Base-by-base conservation (phyloP, 768 basidiomycete genomes). In the Mycena filopes region DNA sequence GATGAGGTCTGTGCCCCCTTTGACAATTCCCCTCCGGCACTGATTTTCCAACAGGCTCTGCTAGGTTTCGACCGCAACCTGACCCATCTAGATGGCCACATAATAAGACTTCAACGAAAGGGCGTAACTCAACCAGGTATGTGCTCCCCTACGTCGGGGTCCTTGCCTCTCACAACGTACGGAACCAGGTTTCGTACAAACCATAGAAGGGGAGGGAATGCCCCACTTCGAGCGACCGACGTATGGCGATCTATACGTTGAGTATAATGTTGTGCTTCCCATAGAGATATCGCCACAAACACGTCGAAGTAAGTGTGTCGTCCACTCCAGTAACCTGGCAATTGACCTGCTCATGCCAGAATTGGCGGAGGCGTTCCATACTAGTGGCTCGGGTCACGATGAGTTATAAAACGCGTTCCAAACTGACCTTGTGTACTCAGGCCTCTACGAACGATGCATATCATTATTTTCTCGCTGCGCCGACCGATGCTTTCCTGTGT, bases 61-160 rank as follows among this genome's bases (percentile, higher is more conserved):
- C 83, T 99, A 26, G 98, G 98, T n/a, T 98, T 99, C 79, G 86
- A 95, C 73, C 89, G 89, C 42, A 95, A 95, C 72, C 77, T 99
- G 58, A 95, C 92, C 4, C 96, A 96, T 78, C 83, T 99, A 63
- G 98, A 98, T 72, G 97, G 95, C 6, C 92, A 92, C 73, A 78
- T 83, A 31, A 85, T 99, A 40, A 81, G 83, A 54, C 79, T 99
- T 12, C 83, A 83, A 42, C 85, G 95, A 55, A 81, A 84, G 42
- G 91, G 89, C 18, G 94, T 97, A 1, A 99, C 98, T 41, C 98
- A 99, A 73, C 98, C 98, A 69, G 92, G 94, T 89, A 65, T 71
- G 83, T 75, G 50, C 20, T 26, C 36, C 20, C 15, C 9, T 8
- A 31, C 10, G 26, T 47, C n/a, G 28, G 48, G 12, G 23, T 7